These are phyloP conservation scores for Rhizophora apiculata DNA, from an alignment of 345 rosid genomes.

Conservation along the genomic window DNA sequence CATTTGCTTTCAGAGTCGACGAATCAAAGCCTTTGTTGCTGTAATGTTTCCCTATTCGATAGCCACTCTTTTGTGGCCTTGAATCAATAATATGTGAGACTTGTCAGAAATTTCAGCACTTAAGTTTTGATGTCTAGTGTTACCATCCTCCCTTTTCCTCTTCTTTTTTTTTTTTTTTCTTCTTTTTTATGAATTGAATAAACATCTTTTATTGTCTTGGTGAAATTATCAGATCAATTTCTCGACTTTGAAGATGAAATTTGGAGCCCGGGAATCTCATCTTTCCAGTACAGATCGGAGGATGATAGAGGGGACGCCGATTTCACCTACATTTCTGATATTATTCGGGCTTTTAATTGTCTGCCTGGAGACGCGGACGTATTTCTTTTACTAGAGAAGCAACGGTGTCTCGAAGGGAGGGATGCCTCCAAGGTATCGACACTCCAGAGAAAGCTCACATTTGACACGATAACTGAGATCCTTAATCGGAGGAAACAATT, in stretches of 20 bases:
- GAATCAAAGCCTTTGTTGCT: slow-evolving; percentile 14
- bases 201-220: neutral
- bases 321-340: slow-evolving; percentile 63
- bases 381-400: slow-evolving; percentile 71
- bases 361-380: slow-evolving; percentile 54
- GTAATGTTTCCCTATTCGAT: slow-evolving; percentile 17
- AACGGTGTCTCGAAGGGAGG: slow-evolving; percentile 55
- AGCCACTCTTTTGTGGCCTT: slow-evolving; percentile 10
- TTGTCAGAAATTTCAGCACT: too few species aligned
- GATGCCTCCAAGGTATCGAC: slow-evolving; percentile 47
- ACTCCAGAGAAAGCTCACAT: slow-evolving; percentile 62
- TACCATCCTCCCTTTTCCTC: too few species aligned
- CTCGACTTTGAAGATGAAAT: slow-evolving; percentile 60
- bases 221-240: slow-evolving; percentile 36
- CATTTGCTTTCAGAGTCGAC: slow-evolving; percentile 13
- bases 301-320: slow-evolving; percentile 48
- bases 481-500: slow-evolving; percentile 42
- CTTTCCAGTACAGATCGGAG: slow-evolving; percentile 27
- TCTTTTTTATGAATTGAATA: too few species aligned
- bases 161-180: too few species aligned
- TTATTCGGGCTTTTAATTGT: slow-evolving; percentile 56
- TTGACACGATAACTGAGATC: slow-evolving; percentile 65
- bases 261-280: slow-evolving; percentile 48
- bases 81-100: neutral
- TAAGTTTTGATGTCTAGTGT: too few species aligned